These are phyloP conservation scores for Claviceps cyperi DNA, from an alignment of 2,329 filamentous ascomycete species.

Conservation along the genomic window DNA sequence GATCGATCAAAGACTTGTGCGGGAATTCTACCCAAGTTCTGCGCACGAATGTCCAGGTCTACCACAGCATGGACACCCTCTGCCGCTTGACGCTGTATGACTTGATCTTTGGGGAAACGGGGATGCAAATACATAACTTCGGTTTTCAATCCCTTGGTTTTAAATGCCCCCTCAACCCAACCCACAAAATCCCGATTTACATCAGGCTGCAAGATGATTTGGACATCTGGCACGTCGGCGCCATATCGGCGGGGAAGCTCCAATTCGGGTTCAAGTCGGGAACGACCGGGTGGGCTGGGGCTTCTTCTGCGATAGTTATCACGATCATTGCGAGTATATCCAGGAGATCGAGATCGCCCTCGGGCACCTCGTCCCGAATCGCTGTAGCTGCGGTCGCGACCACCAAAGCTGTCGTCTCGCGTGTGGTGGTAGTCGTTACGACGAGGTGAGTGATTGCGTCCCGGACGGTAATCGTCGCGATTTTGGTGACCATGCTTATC, in stretches of 20 bases:
- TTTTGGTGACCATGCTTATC: slow-evolving; percentile 33
- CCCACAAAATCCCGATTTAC: slow-evolving; percentile 65
- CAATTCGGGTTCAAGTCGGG: slow-evolving; percentile 39
- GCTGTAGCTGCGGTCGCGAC: slow-evolving; percentile 28
- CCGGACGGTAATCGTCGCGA: slow-evolving; percentile 52
- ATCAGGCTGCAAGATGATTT: slow-evolving; percentile 70
- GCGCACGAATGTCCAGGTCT: slow-evolving; percentile 55
- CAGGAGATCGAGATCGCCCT: slow-evolving; percentile 56
- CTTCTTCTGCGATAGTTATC: slow-evolving; percentile 53
- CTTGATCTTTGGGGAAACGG: slow-evolving; percentile 58
- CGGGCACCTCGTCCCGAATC: slow-evolving; percentile 30
- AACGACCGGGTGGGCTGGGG: slow-evolving; percentile 45
- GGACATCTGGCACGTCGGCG: slow-evolving; percentile 72
- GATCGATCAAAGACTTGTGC: slow-evolving; percentile 77
- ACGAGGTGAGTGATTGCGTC: slow-evolving; percentile 43
- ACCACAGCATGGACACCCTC: slow-evolving; percentile 82
- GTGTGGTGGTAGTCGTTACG: slow-evolving; percentile 41
- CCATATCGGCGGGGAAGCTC: slow-evolving; percentile 62
- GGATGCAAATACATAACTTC: slow-evolving; percentile 71
- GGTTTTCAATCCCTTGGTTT: slow-evolving; percentile 53
- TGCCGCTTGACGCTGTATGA: slow-evolving; percentile 73
- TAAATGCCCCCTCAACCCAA: slow-evolving; percentile 69
- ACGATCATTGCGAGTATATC: slow-evolving; percentile 26
- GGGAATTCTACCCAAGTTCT: slow-evolving; percentile 58
- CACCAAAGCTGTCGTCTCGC: slow-evolving; percentile 44